These are phyloP conservation scores for Chaetomidium leptoderma DNA, from an alignment of 495 filamentous ascomycete genomes.

Conservation along the genomic window DNA sequence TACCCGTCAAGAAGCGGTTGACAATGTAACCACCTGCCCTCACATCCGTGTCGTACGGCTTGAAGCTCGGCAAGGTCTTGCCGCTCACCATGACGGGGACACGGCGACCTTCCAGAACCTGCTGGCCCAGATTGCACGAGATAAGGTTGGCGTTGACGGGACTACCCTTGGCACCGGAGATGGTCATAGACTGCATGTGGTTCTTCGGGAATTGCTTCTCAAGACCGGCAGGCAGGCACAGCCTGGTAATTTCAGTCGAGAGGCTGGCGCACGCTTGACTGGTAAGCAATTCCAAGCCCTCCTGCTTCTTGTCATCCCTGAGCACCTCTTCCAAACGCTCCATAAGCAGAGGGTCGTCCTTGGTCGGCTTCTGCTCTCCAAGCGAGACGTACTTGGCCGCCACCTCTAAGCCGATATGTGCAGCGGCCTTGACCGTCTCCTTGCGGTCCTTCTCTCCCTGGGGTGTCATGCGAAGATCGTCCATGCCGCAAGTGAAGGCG, in stretches of 20 bases:
- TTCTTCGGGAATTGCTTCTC: slow-evolving; percentile 92
- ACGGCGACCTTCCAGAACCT: slow-evolving; percentile 89
- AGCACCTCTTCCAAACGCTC: slow-evolving; percentile 82
- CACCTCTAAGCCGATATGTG: slow-evolving; percentile 73
- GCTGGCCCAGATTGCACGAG: slow-evolving; percentile 95
- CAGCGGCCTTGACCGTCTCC: slow-evolving; percentile 63
- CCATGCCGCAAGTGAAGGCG: slow-evolving; percentile 95
- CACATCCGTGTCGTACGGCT: slow-evolving; percentile 81
- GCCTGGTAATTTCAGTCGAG: slow-evolving; percentile 71
- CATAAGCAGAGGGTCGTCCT: slow-evolving; percentile 64
- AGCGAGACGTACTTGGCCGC: slow-evolving; percentile 91
- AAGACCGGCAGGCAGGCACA: slow-evolving; percentile 76
- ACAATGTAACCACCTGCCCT: slow-evolving; percentile 92
- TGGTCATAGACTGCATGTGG: slow-evolving; percentile 99
- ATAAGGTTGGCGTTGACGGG: slow-evolving; percentile 94
- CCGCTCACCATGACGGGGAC: slow-evolving; percentile 98
- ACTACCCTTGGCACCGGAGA: slow-evolving; percentile 90
- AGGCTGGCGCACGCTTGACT: slow-evolving; percentile 66
- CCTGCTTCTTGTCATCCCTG: slow-evolving; percentile 84
- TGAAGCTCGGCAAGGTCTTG: slow-evolving; percentile 93
- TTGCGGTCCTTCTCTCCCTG: slow-evolving; percentile 70
- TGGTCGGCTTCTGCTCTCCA: slow-evolving; percentile 52
- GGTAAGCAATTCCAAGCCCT: slow-evolving; percentile 77
- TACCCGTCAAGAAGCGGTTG: slow-evolving; percentile 95
- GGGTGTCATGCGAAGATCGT: slow-evolving; percentile 82